Evolutionary conservation across 441 rosid species (phyloP).

Genomic region (Breynia disticha): DNA sequence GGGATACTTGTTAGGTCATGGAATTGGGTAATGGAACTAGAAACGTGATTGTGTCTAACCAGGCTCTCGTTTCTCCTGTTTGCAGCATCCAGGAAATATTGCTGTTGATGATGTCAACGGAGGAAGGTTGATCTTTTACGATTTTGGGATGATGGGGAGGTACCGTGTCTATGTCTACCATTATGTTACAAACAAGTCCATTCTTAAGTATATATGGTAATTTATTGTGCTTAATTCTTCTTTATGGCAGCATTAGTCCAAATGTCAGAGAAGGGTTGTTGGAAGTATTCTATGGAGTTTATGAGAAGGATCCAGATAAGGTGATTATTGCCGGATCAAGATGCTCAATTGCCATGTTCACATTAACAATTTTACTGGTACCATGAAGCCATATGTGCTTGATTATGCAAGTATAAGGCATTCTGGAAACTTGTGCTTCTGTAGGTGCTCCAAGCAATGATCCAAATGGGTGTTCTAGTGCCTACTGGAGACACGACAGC

Average conservation of each 20-base stretch:
- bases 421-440: conserved; percentile 7
- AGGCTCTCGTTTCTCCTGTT: neutral
- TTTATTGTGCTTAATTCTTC: conserved; percentile 14
- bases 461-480: conserved; percentile 99
- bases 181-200: conserved; percentile 8
- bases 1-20: too few species aligned
- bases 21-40: too few species aligned
- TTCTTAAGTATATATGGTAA: neutral
- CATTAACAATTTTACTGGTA: conserved; percentile 8
- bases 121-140: conserved; percentile 92
- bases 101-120: conserved; percentile 99
- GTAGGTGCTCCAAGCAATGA: conserved; percentile 90
- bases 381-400: too few species aligned
- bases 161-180: conserved; percentile 21
- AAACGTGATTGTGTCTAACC: neutral
- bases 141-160: conserved; percentile 99
- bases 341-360: conserved; percentile 5
- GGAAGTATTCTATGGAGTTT: conserved; percentile 84
- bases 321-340: conserved; percentile 23
- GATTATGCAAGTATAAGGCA: conserved; percentile 6
- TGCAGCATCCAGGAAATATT: conserved; percentile 98
- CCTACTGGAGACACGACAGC: conserved; percentile 99
- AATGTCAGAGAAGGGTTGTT: conserved; percentile 92
- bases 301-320: conserved; percentile 95
- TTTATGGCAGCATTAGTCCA: conserved; percentile 68